These are phyloP conservation scores for Sanghuangporus baumii DNA, from an alignment of 1,284 basidiomycete genomes.

Conservation along the genomic window DNA sequence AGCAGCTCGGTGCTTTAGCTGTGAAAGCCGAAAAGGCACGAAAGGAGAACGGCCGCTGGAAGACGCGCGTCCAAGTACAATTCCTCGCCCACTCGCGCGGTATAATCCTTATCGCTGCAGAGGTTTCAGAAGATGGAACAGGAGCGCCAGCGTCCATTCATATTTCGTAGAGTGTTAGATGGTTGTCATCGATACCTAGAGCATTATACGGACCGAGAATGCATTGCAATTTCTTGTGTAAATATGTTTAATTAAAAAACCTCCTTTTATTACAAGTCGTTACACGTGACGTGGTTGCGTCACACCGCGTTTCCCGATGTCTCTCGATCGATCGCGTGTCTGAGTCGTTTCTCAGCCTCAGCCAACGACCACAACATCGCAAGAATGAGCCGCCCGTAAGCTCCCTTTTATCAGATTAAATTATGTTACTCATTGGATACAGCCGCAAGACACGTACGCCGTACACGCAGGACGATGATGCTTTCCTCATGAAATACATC, in stretches of 20 bases:
- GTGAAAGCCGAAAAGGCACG: conserved; percentile 43
- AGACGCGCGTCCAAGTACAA: conserved; percentile 58
- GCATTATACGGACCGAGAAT: neutral
- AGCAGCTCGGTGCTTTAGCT: conserved; percentile 49
- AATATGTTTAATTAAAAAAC: neutral
- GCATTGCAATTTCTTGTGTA: neutral
- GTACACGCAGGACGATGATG: conserved; percentile 30
- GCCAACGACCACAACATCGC: neutral
- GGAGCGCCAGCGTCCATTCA: conserved; percentile 26
- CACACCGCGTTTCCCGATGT: neutral
- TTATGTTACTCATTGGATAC: neutral
- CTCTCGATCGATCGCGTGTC: neutral
- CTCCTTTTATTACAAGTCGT: neutral
- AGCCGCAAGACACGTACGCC: neutral
- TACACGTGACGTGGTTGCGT: neutral
- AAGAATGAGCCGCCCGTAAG: conserved; percentile 1
- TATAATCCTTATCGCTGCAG: conserved; percentile 43
- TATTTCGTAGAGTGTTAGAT: neutral
- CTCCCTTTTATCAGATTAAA: neutral
- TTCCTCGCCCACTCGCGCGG: conserved; percentile 51
- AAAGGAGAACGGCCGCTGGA: conserved; percentile 43
- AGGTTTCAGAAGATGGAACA: conserved; percentile 37
- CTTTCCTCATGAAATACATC: conserved; percentile 35
- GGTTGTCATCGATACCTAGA: neutral
- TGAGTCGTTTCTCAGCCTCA: neutral